Conservation (phyloP, 108 stramenopile genomes). For the Epithemia pelagica region DNA sequence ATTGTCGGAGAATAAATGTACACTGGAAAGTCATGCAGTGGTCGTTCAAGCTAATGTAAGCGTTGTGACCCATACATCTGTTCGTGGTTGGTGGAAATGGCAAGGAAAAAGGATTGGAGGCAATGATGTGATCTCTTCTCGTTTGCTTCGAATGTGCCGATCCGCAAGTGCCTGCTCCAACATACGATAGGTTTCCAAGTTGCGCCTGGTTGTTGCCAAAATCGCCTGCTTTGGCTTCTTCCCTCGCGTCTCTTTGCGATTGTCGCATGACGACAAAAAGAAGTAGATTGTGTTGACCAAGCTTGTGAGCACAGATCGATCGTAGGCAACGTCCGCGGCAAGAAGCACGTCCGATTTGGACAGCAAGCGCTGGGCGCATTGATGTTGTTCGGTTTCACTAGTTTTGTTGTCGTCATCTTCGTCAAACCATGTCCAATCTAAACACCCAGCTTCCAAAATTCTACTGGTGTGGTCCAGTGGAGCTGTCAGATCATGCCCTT, state of each 20-base stretch:
- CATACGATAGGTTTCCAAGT: conserved; percentile 38
- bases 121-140: background rate
- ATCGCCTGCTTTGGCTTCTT: conserved; percentile 23
- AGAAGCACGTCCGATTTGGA: conserved; percentile 43
- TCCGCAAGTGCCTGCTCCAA: conserved; percentile 35
- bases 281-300: conserved; percentile 29
- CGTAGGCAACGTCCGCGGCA: conserved; percentile 69
- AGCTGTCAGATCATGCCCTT: too few species aligned
- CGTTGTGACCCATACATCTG: conserved; percentile 37
- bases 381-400: background rate
- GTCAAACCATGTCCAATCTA: conserved; percentile 50
- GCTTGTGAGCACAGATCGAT: conserved; percentile 25
- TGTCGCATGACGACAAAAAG: conserved; percentile 23
- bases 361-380: background rate
- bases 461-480: too few species aligned
- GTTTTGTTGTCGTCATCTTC: conserved; percentile 4
- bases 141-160: conserved; percentile 23
- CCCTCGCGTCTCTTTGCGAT: background rate
- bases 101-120: conserved; percentile 42
- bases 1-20: too few species aligned
- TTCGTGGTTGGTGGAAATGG: conserved; percentile 43
- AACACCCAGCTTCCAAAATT: conserved; percentile 19
- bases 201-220: conserved; percentile 53
- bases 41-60: background rate
- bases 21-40: too few species aligned